Evolutionary conservation across 345 rosid genomes (phyloP).

Genomic region (Arabis hirsuta): DNA sequence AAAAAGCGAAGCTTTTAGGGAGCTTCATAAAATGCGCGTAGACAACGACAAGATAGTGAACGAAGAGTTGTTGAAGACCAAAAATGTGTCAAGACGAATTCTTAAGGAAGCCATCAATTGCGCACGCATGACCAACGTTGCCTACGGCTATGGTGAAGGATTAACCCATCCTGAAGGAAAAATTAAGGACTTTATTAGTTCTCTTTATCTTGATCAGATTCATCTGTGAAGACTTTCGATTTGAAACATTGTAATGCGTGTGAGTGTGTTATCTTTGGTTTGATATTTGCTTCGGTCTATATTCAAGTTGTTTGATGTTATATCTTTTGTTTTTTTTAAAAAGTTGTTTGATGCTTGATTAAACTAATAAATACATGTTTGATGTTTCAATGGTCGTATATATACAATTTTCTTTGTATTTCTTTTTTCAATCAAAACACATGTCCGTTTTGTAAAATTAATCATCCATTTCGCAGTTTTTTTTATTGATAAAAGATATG

Average conservation of each 20-base stretch:
- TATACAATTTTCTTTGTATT: too few species aligned
- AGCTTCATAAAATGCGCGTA: neutral
- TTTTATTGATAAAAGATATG: too few species aligned
- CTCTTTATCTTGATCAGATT: neutral
- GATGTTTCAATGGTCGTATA: too few species aligned
- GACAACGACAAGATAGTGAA: slow-evolving; percentile 2
- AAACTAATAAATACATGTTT: too few species aligned
- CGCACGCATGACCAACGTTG: slow-evolving; percentile 8
- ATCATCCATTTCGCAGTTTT: too few species aligned
- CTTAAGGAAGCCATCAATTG: slow-evolving; percentile 19
- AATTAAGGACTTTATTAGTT: slow-evolving; percentile 4
- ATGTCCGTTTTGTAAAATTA: too few species aligned
- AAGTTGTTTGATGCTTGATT: too few species aligned
- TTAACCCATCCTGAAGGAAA: slow-evolving; percentile 16
- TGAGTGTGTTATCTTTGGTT: neutral
- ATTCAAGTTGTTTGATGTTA: too few species aligned
- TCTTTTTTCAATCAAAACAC: too few species aligned
- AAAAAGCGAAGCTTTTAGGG: neutral
- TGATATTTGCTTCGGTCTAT: too few species aligned
- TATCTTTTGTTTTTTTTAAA: too few species aligned
- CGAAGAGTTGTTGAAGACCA: slow-evolving; percentile 16
- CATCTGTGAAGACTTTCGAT: neutral
- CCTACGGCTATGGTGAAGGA: slow-evolving; percentile 19
- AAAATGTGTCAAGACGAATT: slow-evolving; percentile 1
- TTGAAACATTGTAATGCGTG: neutral